Conservation (phyloP, 768 basidiomycete species). For the Mycena rebaudengoi region DNA sequence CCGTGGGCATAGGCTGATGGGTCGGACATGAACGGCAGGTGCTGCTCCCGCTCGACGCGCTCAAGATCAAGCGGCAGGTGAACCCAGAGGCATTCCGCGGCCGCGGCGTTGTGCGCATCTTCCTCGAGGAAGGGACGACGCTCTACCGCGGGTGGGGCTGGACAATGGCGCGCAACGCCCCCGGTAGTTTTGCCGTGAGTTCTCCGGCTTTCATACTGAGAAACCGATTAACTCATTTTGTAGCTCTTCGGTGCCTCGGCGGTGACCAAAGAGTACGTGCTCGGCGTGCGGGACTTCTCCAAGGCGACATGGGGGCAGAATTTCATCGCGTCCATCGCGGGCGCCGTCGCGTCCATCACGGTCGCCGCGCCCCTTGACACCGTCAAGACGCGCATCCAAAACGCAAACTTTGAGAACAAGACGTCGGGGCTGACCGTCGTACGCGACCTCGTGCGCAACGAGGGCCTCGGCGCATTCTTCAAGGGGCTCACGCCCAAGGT, state of each 20-base stretch:
- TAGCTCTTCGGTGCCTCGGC: conserved; percentile 98
- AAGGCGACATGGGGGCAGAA: conserved; percentile 98
- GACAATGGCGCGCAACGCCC: conserved; percentile 98
- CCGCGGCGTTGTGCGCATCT: conserved; percentile 87
- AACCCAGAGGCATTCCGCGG: conserved; percentile 99
- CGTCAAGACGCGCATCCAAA: conserved; percentile 98
- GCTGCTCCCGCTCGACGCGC: conserved; percentile 93
- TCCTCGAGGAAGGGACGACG: conserved; percentile 89
- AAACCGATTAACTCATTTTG: neutral
- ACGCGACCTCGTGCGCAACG: conserved; percentile 65
- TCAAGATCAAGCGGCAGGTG: conserved; percentile 98
- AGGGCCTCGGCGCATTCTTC: conserved; percentile 88
- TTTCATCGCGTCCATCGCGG: conserved; percentile 93
- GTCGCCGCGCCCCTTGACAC: conserved; percentile 96
- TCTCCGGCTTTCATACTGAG: neutral
- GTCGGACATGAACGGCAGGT: conserved; percentile 58
- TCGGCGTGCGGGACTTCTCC: conserved; percentile 89
- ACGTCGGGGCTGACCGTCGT: conserved; percentile 83
- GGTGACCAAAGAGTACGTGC: conserved; percentile 90
- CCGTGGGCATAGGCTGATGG: neutral
- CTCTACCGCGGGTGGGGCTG: conserved; percentile 99
- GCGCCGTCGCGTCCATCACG: conserved; percentile 94
- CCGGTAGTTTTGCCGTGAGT: conserved; percentile 92
- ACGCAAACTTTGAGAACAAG: conserved; percentile 94
- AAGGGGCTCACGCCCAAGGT: conserved; percentile 98